Evolutionary conservation across 495 filamentous ascomycete genomes (phyloP), one percentile per base, ranked within the genome.

Genomic region (Trichoderma parareesei): DNA sequence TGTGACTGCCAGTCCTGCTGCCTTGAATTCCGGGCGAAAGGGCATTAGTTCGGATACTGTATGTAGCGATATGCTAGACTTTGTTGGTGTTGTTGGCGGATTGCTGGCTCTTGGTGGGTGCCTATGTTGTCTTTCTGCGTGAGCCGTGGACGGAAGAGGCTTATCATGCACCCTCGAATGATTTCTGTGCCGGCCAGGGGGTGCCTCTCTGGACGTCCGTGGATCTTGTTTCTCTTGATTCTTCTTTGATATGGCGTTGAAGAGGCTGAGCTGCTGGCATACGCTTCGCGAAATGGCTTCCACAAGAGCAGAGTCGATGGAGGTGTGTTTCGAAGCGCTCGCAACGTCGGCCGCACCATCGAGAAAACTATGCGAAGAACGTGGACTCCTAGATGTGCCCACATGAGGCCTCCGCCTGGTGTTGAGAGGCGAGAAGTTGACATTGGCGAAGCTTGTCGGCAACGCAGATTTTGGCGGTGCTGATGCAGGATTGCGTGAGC

Each of bases 1-100:
- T 35, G 81, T 82, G 4, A 82, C 76, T 0, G 79, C 79, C 48
- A 83, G 77, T 0, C 80, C 81, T 40, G 77, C 78, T 53, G 72
- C 71, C 65, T 69, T 71, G 46, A 83, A 80, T 57, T 83, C 71
- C 5, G 75, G 66, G 63, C 68, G 74, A 60, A 77, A 82, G 11
- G 80, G 79, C 9, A 78, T 63, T 10, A 82, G 69, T 60, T 77
- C 76, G 38, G 77, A 69, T 1, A 83, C 73, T 5, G 81, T 82
- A 60, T 76, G 69, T 20, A 76, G 67, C 18, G 80, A 82, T 7
- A 67, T 59, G 13, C 71, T 73, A 0, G 72, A 73, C 8, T 57
- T 57, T 57, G 53, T 74, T 71, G 8, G 70, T 68, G 5, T 75
- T 74, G 0, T 72, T 67, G 14, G 73, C 73, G 41, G 73, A 70